Base-by-base conservation (phyloP, 352 stramenopile genomes). In the Phytophthora uliginosa region DNA sequence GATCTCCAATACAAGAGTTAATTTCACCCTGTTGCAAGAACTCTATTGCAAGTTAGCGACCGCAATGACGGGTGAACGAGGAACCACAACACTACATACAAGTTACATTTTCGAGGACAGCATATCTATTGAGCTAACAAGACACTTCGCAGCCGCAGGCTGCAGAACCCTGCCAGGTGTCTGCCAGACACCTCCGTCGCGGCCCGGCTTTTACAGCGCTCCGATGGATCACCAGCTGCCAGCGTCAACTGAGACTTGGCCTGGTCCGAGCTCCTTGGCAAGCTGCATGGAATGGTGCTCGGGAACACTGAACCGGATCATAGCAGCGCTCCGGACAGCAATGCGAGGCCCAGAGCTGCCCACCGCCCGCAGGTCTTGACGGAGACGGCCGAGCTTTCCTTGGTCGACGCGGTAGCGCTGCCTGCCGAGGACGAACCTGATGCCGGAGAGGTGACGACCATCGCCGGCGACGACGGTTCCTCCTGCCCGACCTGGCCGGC, bases 241-340 rank as follows among this genome's bases (percentile, higher is more conserved):
- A 64, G 58, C 34, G 54, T 64, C 63, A 63, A 66, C 65, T 72
- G 57, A 52, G 40, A 60, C 55, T 51, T 17, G 36, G 42, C 26
- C 66, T 69, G 59, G 26, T 67, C 66, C 20, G 55, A 61, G 36
- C 31, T 64, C 33, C 51, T 50, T 20, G 36, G 20, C 22, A 60
- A 24, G 12, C 18, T 54, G 53, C 63, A 59, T 53, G 42, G 54
- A 59, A 64, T 58, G 47, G 42, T 66, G 54, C 40, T 65, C 40
- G 47, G 61, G 38, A 56, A 71, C 22, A 7, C 17, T 24, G 34
- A 42, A 34, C 20, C 28, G 20, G 26, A 61, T 72, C 26, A 76
- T 56, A 76, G 31, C 55, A 76, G 8, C 24, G 60, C 53, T 28
- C 66, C 72, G 20, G 66, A 36, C 36, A 79, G 62, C 56, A 79